Evolutionary conservation across 306 rosid genomes (phyloP).

Genomic region (Dryas alaskensis): DNA sequence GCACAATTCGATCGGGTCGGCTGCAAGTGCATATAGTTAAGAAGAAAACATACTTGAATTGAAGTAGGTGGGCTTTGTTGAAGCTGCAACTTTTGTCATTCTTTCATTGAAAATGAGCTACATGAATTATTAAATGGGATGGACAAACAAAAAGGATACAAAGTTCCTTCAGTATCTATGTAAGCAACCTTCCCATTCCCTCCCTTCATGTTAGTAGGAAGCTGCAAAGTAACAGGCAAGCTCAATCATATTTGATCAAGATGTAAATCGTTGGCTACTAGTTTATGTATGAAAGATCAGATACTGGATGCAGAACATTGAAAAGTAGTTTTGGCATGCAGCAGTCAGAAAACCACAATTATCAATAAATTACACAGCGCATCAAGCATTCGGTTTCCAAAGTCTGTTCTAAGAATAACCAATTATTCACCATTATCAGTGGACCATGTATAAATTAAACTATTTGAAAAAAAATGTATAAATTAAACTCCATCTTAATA

Average conservation of each 20-base stretch:
- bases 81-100: slow-evolving; percentile 5
- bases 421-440: neutral
- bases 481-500: neutral
- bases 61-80: slow-evolving; percentile 13
- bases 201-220: slow-evolving; percentile 83
- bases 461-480: too few relatives aligned
- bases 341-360: neutral
- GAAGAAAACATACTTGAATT: slow-evolving; percentile 25
- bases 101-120: neutral
- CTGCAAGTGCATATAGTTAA: slow-evolving; percentile 40
- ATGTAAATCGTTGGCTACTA: neutral
- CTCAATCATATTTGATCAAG: slow-evolving; percentile 8
- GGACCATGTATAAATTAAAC: neutral
- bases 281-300: neutral
- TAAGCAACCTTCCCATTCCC: slow-evolving; percentile 98
- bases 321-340: neutral
- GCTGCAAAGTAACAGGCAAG: slow-evolving; percentile 44
- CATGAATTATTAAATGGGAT: slow-evolving; percentile 7
- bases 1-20: slow-evolving; percentile 89
- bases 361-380: neutral
- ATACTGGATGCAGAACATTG: too few relatives aligned
- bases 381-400: neutral
- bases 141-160: slow-evolving; percentile 53
- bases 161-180: slow-evolving; percentile 97
- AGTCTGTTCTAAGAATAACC: neutral